A percentile compares a stretch with the other conserved stretches of the same genome.
Evolutionary conservation across 352 stramenopile genomes (phyloP).

Genomic region (Peronospora tabacina): DNA sequence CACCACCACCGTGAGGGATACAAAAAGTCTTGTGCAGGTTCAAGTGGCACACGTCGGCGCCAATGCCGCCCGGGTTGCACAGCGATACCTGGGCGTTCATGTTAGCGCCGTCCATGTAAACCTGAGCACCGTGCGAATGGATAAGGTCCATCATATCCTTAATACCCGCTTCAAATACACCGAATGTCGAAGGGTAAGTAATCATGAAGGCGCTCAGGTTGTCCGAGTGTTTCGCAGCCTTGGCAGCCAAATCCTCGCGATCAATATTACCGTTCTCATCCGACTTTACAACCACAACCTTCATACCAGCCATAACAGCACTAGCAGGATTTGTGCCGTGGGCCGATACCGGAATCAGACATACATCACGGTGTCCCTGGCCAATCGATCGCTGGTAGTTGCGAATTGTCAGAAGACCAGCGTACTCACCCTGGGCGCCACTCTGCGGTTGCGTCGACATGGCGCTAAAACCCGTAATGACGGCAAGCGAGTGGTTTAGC

Average conservation of each 20-base stretch:
- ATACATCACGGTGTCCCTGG: slow-evolving; percentile 94
- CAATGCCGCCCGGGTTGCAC: slow-evolving; percentile 94
- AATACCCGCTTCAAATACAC: slow-evolving; percentile 97
- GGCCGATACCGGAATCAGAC: slow-evolving; percentile 96
- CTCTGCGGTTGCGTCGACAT: slow-evolving; percentile 98
- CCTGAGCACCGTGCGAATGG: slow-evolving; percentile 94
- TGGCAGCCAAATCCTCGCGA: slow-evolving; percentile 90
- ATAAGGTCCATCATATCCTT: slow-evolving; percentile 94
- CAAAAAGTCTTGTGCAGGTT: slow-evolving; percentile 99
- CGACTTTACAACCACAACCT: slow-evolving; percentile 95
- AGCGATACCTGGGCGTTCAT: slow-evolving; percentile 99
- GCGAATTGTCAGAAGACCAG: slow-evolving; percentile 94
- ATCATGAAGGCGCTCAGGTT: slow-evolving; percentile 98
- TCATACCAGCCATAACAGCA: slow-evolving; percentile 98
- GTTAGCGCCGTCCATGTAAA: slow-evolving; percentile 99
- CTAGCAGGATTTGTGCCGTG: slow-evolving; percentile 98
- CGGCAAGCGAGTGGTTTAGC: slow-evolving; percentile 92
- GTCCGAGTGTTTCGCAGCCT: slow-evolving; percentile 93
- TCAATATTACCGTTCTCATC: slow-evolving; percentile 96
- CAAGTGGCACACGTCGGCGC: slow-evolving; percentile 97
- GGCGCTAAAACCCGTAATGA: slow-evolving; percentile 98
- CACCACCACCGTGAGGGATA: slow-evolving; percentile 97
- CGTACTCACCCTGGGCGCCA: slow-evolving; percentile 96
- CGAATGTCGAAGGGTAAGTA: slow-evolving; percentile 99
- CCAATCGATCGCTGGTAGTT: slow-evolving; percentile 90